phyloP scores from a whole-genome alignment of 192 early-diverging fungal species.

The Coemansia sp. region DNA sequence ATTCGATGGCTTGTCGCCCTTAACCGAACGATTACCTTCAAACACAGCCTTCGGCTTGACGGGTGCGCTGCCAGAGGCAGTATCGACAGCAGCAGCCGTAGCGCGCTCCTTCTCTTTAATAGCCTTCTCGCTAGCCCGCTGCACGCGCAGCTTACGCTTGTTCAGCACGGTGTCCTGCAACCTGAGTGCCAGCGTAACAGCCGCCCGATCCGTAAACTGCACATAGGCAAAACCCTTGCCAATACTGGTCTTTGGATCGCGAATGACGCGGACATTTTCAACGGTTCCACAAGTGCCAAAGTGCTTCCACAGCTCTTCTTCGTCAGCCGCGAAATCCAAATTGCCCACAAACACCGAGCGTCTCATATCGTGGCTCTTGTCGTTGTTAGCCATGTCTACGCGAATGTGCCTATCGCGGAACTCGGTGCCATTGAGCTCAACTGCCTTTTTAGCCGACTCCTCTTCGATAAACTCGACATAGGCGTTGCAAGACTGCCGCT shows the following conservation, averaged over 20 bases:
- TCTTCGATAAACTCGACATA: conserved; percentile 81
- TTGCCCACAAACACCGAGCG: conserved; percentile 75
- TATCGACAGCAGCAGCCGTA: neutral
- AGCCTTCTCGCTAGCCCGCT: conserved; percentile 44
- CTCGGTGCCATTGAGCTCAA: conserved; percentile 72
- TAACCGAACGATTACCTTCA: conserved; percentile 59
- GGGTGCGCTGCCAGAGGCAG: neutral
- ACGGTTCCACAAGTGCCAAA: conserved; percentile 70
- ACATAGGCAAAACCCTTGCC: conserved; percentile 96
- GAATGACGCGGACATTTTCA: conserved; percentile 81
- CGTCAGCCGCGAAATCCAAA: conserved; percentile 70
- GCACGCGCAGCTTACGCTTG: conserved; percentile 30
- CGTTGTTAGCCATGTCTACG: conserved; percentile 64
- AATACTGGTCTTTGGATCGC: conserved; percentile 80
- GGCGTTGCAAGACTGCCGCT: conserved; percentile 82
- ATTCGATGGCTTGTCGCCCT: conserved; percentile 51
- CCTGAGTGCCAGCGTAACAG: conserved; percentile 76
- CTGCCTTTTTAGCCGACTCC: conserved; percentile 58
- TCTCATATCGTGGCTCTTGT: conserved; percentile 68
- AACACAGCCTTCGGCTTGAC: conserved; percentile 26
- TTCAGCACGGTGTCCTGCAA: conserved; percentile 73
- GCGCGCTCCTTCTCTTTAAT: conserved; percentile 35
- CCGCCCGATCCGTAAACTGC: conserved; percentile 73
- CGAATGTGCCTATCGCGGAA: conserved; percentile 89
- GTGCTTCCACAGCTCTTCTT: conserved; percentile 70